Conservation (phyloP, 192 early-diverging fungal genomes). For the Backusella westeae region DNA sequence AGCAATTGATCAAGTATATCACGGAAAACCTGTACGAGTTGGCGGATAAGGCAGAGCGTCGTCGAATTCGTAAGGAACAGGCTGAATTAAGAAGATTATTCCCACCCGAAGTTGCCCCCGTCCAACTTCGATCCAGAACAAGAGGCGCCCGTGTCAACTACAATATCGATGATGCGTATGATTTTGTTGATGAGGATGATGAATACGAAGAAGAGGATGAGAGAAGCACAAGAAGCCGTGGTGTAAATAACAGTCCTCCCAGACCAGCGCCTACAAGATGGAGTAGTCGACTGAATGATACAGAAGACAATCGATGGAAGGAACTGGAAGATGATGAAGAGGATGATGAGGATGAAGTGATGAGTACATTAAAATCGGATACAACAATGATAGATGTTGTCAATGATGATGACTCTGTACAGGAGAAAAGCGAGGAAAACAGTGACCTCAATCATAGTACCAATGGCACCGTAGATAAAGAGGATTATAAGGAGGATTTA, state of each 20-base stretch:
- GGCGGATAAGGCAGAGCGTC: slow-evolving; percentile 1
- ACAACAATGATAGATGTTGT: not conserved
- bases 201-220: slow-evolving; percentile 12
- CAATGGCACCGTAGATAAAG: not conserved
- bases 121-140: slow-evolving; percentile 15
- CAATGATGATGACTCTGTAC: not conserved
- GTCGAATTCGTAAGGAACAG: not conserved
- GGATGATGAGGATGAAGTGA: not conserved
- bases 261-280: slow-evolving; percentile 5
- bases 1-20: slow-evolving; percentile 1
- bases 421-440: not conserved
- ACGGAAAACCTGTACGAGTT: not conserved
- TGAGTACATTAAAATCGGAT: not conserved
- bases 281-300: slow-evolving; percentile 24
- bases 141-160: slow-evolving; percentile 10
- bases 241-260: not conserved
- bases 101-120: not conserved
- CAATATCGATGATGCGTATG: slow-evolving; percentile 13
- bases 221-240: not conserved
- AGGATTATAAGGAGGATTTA: not conserved
- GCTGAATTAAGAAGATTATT: slow-evolving; percentile 1
- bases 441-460: not conserved
- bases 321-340: slow-evolving; percentile 38
- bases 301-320: slow-evolving; percentile 33
- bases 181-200: slow-evolving; percentile 24